Evolutionary conservation across 164 flowering plant species (phyloP), one percentile per base, ranked within the genome.

Genomic region (Protea cynaroides): DNA sequence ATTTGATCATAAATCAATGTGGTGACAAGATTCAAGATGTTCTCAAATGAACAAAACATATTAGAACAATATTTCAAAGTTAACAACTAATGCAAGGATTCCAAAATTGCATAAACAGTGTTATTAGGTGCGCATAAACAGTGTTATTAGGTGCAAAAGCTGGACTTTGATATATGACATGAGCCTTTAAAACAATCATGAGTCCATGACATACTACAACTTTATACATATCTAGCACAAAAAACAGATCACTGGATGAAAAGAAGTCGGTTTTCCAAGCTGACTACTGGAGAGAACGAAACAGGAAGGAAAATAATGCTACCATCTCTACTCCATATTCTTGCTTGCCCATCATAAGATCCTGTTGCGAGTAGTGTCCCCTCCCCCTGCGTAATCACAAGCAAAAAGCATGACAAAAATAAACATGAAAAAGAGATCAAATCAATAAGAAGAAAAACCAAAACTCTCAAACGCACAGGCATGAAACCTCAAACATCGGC

Each of bases 311-410:
- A 10, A 57, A 54, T 29, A n/a, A 57, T 23, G 78, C 72, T 75
- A 92, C 98, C 98, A 77, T 83, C 88, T 72, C 85, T 84, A 73
- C 64, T 83, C 98, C 98, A 94, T 70, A 94, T 80, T 81, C 98
- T 86, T 50, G 98, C 98, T 73, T 89, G 97, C 24, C 98, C 98
- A 79, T 94, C 98, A 79, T 89, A 94, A 56, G 98, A 91, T 57
- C 98, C 98, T 1, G 98, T 94, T n/a, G 97, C 98, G 76, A 94
- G 97, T 43, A 89, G 82, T 64, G 97, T 87, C 47, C 97, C 98
- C 25, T 91, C 97, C 11, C 83, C 93, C 98, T 94, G 77, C 67
- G 81, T 21, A 55, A 61, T 18, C 17, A 44, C 66, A 47, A 15
- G 52, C 7, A 55, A 21, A 52, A 57, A n/a, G 46, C 9, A 29